Base-by-base conservation (phyloP, 805 yeast species). In the Metschnikowia cerradonensis region DNA sequence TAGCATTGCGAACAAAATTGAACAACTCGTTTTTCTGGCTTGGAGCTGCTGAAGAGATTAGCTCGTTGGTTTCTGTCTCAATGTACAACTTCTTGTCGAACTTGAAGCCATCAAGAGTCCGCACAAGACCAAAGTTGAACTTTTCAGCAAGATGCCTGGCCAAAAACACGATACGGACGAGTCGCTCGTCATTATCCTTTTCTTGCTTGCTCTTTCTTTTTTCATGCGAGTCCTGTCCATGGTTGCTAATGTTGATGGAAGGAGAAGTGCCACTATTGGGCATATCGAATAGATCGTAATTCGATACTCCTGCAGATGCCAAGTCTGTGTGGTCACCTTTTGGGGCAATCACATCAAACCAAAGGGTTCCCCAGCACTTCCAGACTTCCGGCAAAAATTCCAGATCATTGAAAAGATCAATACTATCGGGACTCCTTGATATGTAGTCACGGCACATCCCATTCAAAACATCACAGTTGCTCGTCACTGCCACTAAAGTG, bases 361-460 rank as follows among this genome's bases (percentile, higher is more conserved):
- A 87, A 39, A 88, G 63, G 0, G 90, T 79, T 2, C 95, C 95
- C 90, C 92, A 86, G 60, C 90, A 83, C 62, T 83, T 84, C 91
- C 91, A 87, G 19, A 83, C 86, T 66, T 88, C 95, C 40, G 87
- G 82, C 45, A 87, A 68, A 41, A 73, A 78, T 62, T 86, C 92
- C 62, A 80, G 76, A 45, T 78, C 72, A 55, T 81, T 76, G 58
- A 81, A 83, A 56, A 77, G 64, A 4, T 73, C 70, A n/a, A 85
- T 55, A 40, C 75, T 65, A 46, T 73, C 70, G 0, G 72, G 68
- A n/a, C 72, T 59, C 6, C 63, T 37, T 2, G 40, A 41, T 31
- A 61, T 50, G 50, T 61, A 60, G 30, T 60, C 57, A 17, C 64
- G 55, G 43, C 64, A 63, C 46, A 52, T 50, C 15, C 52, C 52